These are phyloP conservation scores for Volvariella volvacea DNA, from an alignment of 1,284 basidiomycete species.

Conservation along the genomic window DNA sequence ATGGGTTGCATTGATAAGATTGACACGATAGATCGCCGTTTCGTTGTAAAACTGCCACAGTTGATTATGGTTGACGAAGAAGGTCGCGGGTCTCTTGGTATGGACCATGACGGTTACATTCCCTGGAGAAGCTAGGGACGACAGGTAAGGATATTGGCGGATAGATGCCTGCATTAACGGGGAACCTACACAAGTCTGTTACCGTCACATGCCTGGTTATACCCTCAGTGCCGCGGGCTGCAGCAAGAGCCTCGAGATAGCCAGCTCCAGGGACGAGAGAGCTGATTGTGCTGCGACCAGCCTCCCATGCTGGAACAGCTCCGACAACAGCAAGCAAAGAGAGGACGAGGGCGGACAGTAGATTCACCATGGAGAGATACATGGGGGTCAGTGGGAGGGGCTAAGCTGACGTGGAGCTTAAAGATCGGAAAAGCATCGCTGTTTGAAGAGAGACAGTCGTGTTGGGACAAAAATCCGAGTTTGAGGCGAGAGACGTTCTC, in stretches of 20 bases:
- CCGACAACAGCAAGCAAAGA: conserved; percentile 18
- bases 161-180: conserved; percentile 28
- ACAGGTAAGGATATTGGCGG: too few species aligned
- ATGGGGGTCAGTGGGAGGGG: conserved; percentile 10
- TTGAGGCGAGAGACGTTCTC: conserved; percentile 5
- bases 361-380: conserved; percentile 15
- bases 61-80: conserved; percentile 46
- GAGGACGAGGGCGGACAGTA: conserved; percentile 12
- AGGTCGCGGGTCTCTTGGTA: conserved; percentile 34
- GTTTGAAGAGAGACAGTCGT: neutral
- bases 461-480: conserved; percentile 5
- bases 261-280: conserved; percentile 43
- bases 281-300: conserved; percentile 33
- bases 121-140: neutral
- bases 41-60: conserved; percentile 52
- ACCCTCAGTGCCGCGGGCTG: conserved; percentile 16
- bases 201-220: neutral
- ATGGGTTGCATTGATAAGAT: conserved; percentile 44
- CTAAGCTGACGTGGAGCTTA: conserved; percentile 4
- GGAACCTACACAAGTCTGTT: conserved; percentile 13
- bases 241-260: conserved; percentile 37
- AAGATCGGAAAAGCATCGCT: conserved; percentile 11
- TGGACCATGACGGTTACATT: conserved; percentile 14
- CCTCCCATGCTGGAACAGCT: conserved; percentile 43
- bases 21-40: conserved; percentile 46